Evolutionary conservation across 768 basidiomycete species (phyloP), one percentile per base, ranked within the genome.

Genomic region (Lentinula raphanica): DNA sequence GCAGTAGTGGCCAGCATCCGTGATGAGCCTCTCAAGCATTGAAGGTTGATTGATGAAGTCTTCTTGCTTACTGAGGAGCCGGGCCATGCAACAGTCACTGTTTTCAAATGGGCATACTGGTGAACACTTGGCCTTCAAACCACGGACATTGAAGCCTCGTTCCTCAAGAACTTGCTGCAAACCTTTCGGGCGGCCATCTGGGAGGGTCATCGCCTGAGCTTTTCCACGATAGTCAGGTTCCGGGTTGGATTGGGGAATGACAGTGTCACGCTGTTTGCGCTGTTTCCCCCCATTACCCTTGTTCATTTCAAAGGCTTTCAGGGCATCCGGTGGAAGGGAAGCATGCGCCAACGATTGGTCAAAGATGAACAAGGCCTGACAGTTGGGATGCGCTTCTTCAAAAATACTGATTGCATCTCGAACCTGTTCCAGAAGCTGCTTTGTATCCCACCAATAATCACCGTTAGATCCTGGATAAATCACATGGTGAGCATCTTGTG

Each of bases 11-110:
- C 73, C 71, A 6, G 62, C 44, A 9, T 55, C 55, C 54, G 58
- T 60, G 58, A 69, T 69, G 12, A 64, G 40, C 8, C 49, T 59
- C 62, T 72, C 64, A 11, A 74, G 62, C 64, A 69, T 63, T 28
- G 68, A 69, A 23, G 32, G 28, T 53, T 71, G 67, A 54, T 69
- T 62, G 9, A 21, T 28, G 59, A 73, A 74, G 59, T 74, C 72
- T 25, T 70, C 67, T 58, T 74, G 70, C 56, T 68, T 62, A 44
- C 60, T 64, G 35, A 74, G 63, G 23, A 72, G 62, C 12, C 65
- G 62, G 6, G 63, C 63, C 67, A 71, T 69, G 60, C 71, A 74
- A 51, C 72, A 74, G 21, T 59, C 45, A 2, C 50, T 31, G 57
- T 53, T 70, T 51, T 71, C 62, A 39, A 64, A 62, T 13, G 66